Evolutionary conservation across 352 stramenopile genomes (phyloP).

Genomic region (Phytophthora foliorum): DNA sequence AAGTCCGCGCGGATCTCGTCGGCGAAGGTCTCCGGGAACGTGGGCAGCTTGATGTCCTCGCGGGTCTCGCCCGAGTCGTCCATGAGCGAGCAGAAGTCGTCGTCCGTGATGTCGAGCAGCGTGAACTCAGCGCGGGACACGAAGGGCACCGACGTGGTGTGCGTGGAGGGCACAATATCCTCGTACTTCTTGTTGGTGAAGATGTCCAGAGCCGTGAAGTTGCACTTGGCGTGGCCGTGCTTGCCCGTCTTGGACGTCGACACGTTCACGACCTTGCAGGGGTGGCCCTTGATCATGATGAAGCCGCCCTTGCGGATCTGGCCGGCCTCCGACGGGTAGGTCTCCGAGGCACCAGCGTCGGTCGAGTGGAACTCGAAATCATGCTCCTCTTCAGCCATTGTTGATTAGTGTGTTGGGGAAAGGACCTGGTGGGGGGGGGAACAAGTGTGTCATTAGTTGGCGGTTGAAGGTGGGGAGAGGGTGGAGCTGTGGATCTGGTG

Average conservation of each 20-base stretch:
- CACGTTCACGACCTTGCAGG: constrained; percentile 98
- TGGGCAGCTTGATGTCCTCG: constrained; percentile 98
- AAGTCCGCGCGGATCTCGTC: constrained; percentile 98
- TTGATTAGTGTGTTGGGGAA: constrained; percentile 29
- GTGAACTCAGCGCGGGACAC: constrained; percentile 98
- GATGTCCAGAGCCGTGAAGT: constrained; percentile 99
- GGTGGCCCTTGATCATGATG: constrained; percentile 99
- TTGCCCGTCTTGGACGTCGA: constrained; percentile 99
- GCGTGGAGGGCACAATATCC: constrained; percentile 99
- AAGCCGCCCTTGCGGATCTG: constrained; percentile 99
- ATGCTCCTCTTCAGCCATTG: constrained; percentile 70
- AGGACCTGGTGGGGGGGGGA: constrained; percentile 12
- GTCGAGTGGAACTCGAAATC: constrained; percentile 94
- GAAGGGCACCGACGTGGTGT: constrained; percentile 98
- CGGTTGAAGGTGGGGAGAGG: not conserved
- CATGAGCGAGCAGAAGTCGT: constrained; percentile 99
- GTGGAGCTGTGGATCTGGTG: constrained; percentile 6
- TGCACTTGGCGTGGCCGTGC: constrained; percentile 99
- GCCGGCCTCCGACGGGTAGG: constrained; percentile 98
- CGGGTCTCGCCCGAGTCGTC: constrained; percentile 98
- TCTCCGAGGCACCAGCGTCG: constrained; percentile 98
- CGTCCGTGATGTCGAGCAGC: constrained; percentile 98
- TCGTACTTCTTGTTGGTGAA: constrained; percentile 99
- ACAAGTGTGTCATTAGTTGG: not conserved
- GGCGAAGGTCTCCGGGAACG: constrained; percentile 95